phyloP scores from a whole-genome alignment of 768 basidiomycete genomes.

The Coprinopsis cinerea region DNA sequence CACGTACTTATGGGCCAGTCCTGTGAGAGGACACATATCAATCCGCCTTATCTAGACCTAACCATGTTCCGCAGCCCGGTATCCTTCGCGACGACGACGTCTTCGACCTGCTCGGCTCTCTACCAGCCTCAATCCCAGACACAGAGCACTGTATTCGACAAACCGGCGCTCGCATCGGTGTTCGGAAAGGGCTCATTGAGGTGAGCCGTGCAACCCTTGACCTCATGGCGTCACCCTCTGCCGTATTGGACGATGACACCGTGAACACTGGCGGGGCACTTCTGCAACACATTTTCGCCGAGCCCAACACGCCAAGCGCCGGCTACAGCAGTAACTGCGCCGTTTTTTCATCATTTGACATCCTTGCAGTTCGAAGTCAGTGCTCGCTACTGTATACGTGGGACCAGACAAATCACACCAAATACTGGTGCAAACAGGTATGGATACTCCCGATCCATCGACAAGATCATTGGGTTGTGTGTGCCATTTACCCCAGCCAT shows the following conservation, averaged over 20 bases:
- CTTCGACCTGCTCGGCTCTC: no score
- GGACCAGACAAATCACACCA: conserved; percentile 6
- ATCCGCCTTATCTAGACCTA: no score
- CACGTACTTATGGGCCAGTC: no score
- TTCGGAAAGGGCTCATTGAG: neutral
- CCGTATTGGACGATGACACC: conserved; percentile 19
- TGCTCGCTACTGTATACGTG: conserved; percentile 17
- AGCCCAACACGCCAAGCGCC: neutral
- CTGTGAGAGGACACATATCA: no score
- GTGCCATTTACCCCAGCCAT: conserved; percentile 12
- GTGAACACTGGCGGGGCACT: conserved; percentile 20
- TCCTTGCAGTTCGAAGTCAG: conserved; percentile 14
- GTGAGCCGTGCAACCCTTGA: neutral
- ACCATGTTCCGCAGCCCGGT: no score
- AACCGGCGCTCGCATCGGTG: neutral
- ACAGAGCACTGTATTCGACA: no score
- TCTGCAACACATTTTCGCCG: conserved; percentile 8
- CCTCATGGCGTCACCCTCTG: neutral
- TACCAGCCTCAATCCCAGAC: no score
- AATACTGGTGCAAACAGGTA: conserved; percentile 24
- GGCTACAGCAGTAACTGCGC: conserved; percentile 6
- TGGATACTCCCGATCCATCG: conserved; percentile 38
- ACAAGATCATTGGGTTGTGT: conserved; percentile 28
- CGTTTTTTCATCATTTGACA: conserved; percentile 16
- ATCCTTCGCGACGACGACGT: no score